Evolutionary conservation across 169 alveolate species (phyloP).

Genomic region (Amoebophrya sp.): DNA sequence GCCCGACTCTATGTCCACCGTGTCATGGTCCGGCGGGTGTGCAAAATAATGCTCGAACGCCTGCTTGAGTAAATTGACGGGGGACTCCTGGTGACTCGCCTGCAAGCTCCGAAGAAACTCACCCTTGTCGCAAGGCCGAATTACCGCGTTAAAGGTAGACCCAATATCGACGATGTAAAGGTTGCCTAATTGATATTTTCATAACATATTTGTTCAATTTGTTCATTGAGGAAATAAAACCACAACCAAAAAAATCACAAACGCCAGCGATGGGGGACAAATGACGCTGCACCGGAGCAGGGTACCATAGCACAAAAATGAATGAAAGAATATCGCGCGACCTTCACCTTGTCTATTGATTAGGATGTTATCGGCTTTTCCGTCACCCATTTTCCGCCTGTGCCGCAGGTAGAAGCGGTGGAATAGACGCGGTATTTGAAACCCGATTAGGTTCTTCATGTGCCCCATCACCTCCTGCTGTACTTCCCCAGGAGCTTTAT

Average conservation of each 20-base stretch:
- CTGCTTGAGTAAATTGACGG: not conserved
- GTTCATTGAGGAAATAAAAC: too few species aligned
- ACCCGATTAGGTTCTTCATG: not conserved
- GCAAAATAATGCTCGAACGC: not conserved
- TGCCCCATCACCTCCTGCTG: not conserved
- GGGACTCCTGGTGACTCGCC: not conserved
- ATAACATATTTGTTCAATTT: too few species aligned
- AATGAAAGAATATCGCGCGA: too few species aligned
- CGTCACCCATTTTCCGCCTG: not conserved
- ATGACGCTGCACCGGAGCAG: too few species aligned
- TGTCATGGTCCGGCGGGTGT: not conserved
- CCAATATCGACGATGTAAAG: not conserved
- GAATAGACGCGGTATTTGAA: not conserved
- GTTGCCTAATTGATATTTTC: too few species aligned
- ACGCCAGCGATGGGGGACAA: not conserved
- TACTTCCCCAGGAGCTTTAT: not conserved
- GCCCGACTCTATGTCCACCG: not conserved
- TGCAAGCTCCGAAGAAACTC: not conserved
- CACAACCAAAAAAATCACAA: not conserved
- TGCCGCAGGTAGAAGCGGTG: not conserved
- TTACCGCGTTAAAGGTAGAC: not conserved
- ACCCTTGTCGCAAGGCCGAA: constrained; percentile 25
- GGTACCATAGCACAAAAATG: too few species aligned
- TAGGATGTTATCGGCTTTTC: not conserved
- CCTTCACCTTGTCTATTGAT: not conserved